phyloP scores from a whole-genome alignment of 768 basidiomycete genomes.

The Suillus ampliporus region DNA sequence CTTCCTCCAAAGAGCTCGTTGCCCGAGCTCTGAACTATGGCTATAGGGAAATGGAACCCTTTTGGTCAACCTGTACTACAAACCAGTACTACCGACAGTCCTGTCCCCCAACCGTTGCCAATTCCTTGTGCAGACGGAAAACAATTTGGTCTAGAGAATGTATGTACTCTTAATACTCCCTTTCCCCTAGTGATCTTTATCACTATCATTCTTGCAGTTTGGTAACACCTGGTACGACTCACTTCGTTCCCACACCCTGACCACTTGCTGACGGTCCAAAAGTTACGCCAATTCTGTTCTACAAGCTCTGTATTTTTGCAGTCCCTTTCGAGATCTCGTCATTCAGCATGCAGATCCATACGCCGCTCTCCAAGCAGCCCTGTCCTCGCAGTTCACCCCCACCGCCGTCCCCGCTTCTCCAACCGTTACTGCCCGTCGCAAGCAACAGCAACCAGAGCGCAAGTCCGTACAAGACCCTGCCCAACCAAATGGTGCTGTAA shows the following conservation, averaged over 20 bases:
- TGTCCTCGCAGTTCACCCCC: slow-evolving; percentile 28
- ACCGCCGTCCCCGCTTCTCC: slow-evolving; percentile 34
- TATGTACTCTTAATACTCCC: slow-evolving; percentile 48
- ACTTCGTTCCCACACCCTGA: slow-evolving; percentile 12
- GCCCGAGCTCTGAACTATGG: slow-evolving; percentile 26
- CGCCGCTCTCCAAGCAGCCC: slow-evolving; percentile 41
- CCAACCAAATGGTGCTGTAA: slow-evolving; percentile 32
- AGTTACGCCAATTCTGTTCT: slow-evolving; percentile 99
- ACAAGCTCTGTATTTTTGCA: slow-evolving; percentile 95
- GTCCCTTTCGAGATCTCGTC: slow-evolving; percentile 90
- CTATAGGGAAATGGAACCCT: slow-evolving; percentile 46
- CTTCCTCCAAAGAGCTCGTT: not conserved
- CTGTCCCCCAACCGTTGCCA: slow-evolving; percentile 38
- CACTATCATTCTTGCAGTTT: slow-evolving; percentile 59
- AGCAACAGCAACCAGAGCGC: slow-evolving; percentile 55
- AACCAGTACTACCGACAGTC: slow-evolving; percentile 26
- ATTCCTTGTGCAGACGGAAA: slow-evolving; percentile 73
- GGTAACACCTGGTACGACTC: slow-evolving; percentile 88
- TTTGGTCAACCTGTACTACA: slow-evolving; percentile 37
- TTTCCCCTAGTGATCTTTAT: slow-evolving; percentile 8
- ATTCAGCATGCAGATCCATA: slow-evolving; percentile 67
- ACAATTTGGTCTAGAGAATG: slow-evolving; percentile 97
- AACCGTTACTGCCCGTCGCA: slow-evolving; percentile 49
- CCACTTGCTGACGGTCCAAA: slow-evolving; percentile 25
- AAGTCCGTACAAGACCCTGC: slow-evolving; percentile 44